Evolutionary conservation across 208 protist genomes (phyloP).

Genomic region (Crithidia thermophila): DNA sequence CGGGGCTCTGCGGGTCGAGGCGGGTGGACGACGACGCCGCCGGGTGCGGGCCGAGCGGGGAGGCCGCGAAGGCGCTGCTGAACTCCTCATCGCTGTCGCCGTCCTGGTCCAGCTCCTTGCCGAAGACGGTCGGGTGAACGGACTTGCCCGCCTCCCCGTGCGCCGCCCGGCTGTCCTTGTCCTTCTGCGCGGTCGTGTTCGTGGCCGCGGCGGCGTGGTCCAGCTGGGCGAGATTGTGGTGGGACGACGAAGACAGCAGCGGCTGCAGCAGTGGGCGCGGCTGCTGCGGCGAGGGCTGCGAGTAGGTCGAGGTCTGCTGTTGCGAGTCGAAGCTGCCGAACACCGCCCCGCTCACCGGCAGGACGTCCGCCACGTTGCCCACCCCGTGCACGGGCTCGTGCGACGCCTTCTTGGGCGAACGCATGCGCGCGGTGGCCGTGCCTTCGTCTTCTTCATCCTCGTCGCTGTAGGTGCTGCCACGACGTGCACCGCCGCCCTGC

Average conservation of each 20-base stretch:
- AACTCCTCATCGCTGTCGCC: slow-evolving; percentile 25
- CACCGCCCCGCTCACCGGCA: not conserved
- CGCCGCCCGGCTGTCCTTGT: not conserved
- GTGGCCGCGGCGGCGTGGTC: no score
- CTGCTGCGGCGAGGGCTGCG: not conserved
- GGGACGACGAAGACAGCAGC: not conserved
- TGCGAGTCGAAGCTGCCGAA: slow-evolving; percentile 10
- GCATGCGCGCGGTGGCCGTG: not conserved
- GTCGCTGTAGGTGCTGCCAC: slow-evolving; percentile 5
- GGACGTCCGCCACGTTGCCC: not conserved
- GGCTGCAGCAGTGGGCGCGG: not conserved
- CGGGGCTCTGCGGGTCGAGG: not conserved
- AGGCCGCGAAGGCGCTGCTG: not conserved
- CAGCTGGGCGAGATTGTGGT: not conserved
- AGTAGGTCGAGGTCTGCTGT: no score
- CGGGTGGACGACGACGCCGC: not conserved
- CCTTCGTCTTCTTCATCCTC: slow-evolving; percentile 1
- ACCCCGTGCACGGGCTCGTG: not conserved
- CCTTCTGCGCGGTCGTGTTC: not conserved
- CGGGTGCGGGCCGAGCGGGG: not conserved
- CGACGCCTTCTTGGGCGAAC: not conserved
- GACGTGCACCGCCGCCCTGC: not conserved
- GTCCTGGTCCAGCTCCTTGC: slow-evolving; percentile 23
- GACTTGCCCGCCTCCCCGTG: not conserved
- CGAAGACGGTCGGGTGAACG: slow-evolving; percentile 2